Evolutionary conservation across 257 asterid genomes (phyloP), one percentile per base, ranked within the genome.

Genomic region (Solanum ahanhuiri): DNA sequence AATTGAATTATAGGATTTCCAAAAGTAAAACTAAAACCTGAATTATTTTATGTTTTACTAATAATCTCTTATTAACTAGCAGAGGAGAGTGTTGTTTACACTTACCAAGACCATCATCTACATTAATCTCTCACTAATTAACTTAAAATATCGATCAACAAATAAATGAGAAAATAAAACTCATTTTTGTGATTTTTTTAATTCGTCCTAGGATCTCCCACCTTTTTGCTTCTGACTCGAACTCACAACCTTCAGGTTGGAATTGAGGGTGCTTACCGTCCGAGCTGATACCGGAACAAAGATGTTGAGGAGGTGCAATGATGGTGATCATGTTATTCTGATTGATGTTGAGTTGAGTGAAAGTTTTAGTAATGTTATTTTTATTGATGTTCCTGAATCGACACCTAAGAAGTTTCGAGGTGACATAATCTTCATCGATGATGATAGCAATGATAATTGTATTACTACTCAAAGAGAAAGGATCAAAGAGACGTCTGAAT

Each of bases 401-500:
- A 18, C 64, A 57, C 64, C 11, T 20, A 57, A 57, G 64, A 57
- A 57, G 64, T 57, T 57, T 57, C 64, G 64, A 57, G 25, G 64
- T 57, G 25, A 57, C 0, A 57, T 57, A 57, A 57, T 57, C 64
- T 57, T 20, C 25, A 57, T 54, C n/a, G 60, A 51, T 5, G 60
- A 48, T 15, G 22, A 51, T 51, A 57, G 64, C 25, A 57, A 20
- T 12, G 89, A 83, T 88, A 87, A 88, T 35, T 86, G 88, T 43
- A 73, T 94, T 33, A 86, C 92, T 23, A 86, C 45, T 82, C 94
- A 88, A n/a, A 94, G 96, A 43, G 99, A 96, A 87, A 93, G 90
- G 88, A 92, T 89, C 31, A 96, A 96, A 92, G 98, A 94, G 92
- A 95, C 98, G 0, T 97, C 94, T 69, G 98, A 93, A 86, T 96